A percentile compares a stretch with the other conserved stretches of the same genome.
These are phyloP conservation scores for Saccharomyces pastorianus DNA, from an alignment of 1,139 yeast species.

Conservation along the genomic window DNA sequence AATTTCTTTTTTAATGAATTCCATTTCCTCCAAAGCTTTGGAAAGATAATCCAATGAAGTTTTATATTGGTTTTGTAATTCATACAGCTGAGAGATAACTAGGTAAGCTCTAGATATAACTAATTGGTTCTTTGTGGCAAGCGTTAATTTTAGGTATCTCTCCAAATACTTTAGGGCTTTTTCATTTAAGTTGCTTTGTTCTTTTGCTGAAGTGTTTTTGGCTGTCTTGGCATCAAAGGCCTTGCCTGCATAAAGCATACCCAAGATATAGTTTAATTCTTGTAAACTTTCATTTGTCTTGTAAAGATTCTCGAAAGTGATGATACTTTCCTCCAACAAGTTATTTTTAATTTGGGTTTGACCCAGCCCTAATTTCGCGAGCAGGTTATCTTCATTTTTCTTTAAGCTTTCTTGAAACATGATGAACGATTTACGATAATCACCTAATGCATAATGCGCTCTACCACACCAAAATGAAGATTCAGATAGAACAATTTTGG, in stretches of 20 bases:
- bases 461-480: constrained; percentile 84
- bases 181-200: constrained; percentile 26
- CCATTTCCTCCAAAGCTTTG: constrained; percentile 49
- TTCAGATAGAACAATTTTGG: constrained; percentile 51
- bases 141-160: constrained; percentile 58
- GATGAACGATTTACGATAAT: constrained; percentile 61
- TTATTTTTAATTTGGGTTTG: constrained; percentile 74
- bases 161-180: constrained; percentile 64
- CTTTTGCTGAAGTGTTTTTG: constrained; percentile 15
- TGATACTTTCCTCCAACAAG: constrained; percentile 72
- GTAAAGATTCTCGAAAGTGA: constrained; percentile 71
- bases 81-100: constrained; percentile 60
- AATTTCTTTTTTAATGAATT: constrained; percentile 39
- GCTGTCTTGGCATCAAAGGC: constrained; percentile 17
- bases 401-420: constrained; percentile 66
- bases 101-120: constrained; percentile 62
- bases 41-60: constrained; percentile 51
- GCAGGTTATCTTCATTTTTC: constrained; percentile 50
- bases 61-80: constrained; percentile 45
- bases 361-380: constrained; percentile 77
- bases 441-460: constrained; percentile 51
- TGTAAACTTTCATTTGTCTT: constrained; percentile 60
- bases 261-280: constrained; percentile 71
- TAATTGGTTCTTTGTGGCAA: constrained; percentile 49
- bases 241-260: constrained; percentile 58